These are phyloP conservation scores for Amanita fuliginea DNA, from an alignment of 768 basidiomycete species.

Conservation along the genomic window DNA sequence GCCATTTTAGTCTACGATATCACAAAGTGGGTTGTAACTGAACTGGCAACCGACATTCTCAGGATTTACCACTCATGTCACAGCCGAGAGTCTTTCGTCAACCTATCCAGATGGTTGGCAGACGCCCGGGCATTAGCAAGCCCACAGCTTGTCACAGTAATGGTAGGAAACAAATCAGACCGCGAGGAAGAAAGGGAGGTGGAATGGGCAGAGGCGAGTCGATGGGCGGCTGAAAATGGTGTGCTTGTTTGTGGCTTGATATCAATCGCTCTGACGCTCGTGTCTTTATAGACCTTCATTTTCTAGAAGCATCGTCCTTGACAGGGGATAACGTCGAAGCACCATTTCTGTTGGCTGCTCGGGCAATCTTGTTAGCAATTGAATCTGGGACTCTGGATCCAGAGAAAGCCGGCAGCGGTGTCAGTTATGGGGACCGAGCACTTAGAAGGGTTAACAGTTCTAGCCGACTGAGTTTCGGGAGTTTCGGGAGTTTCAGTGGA, in stretches of 20 bases:
- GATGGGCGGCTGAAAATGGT: slow-evolving; percentile 97
- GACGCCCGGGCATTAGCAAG: slow-evolving; percentile 91
- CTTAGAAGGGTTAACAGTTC: slow-evolving; percentile 84
- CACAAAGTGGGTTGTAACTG: slow-evolving; percentile 47
- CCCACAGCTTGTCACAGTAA: slow-evolving; percentile 78
- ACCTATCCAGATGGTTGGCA: slow-evolving; percentile 81
- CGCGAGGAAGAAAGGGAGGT: slow-evolving; percentile 92
- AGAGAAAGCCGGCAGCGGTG: slow-evolving; percentile 89
- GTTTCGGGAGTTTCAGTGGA: slow-evolving; percentile 70
- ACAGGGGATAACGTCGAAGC: slow-evolving; percentile 91
- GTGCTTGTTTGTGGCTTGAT: slow-evolving; percentile 9
- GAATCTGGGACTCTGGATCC: slow-evolving; percentile 89
- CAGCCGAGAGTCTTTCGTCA: slow-evolving; percentile 81
- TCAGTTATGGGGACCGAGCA: slow-evolving; percentile 93
- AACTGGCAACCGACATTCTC: slow-evolving; percentile 6
- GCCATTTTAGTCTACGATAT: slow-evolving; percentile 93
- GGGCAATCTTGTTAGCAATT: slow-evolving; percentile 81
- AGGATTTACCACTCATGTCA: slow-evolving; percentile 8
- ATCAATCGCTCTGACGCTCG: slow-evolving; percentile 3
- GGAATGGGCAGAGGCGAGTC: slow-evolving; percentile 89
- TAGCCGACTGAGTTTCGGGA: slow-evolving; percentile 82
- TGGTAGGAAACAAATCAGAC: slow-evolving; percentile 95
- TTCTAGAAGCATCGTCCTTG: slow-evolving; percentile 87
- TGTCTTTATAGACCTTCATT: slow-evolving; percentile 63
- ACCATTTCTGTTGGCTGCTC: slow-evolving; percentile 81